These are phyloP conservation scores for Kazachstania africana DNA, from an alignment of 805 yeast species.

Conservation along the genomic window DNA sequence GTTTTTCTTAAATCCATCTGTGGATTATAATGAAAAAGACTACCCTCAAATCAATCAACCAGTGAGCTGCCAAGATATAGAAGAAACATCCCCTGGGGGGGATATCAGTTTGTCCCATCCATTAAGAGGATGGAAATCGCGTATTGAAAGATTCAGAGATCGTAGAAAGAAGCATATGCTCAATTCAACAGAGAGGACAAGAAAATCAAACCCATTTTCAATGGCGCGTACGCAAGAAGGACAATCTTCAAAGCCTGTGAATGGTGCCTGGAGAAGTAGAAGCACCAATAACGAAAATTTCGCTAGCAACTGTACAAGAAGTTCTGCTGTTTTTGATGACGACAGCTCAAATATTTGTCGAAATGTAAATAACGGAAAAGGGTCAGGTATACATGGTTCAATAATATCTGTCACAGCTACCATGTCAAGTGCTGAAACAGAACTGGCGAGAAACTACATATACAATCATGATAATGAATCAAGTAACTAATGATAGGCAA, in stretches of 20 bases:
- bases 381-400: background rate
- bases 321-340: background rate
- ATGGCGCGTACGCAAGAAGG: background rate
- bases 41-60: background rate
- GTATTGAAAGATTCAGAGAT: conserved; percentile 5
- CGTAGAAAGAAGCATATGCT: conserved; percentile 1
- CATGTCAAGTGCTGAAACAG: conserved; percentile 18
- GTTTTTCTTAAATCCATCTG: conserved; percentile 18
- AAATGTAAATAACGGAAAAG: background rate
- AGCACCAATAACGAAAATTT: background rate
- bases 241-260: background rate
- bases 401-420: background rate
- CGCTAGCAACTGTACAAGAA: background rate
- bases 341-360: background rate
- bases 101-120: conserved; percentile 3
- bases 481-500: background rate
- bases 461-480: conserved; percentile 8
- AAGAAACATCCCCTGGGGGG: background rate
- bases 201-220: background rate
- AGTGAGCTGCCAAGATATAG: background rate
- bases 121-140: conserved; percentile 6
- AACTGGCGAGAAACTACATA: conserved; percentile 22
- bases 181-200: background rate
- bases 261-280: background rate
- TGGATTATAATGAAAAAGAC: conserved; percentile 6